These are phyloP conservation scores for Neckera pumila DNA, from an alignment of 225 moss, liverwort and hornwort species.

Conservation along the genomic window DNA sequence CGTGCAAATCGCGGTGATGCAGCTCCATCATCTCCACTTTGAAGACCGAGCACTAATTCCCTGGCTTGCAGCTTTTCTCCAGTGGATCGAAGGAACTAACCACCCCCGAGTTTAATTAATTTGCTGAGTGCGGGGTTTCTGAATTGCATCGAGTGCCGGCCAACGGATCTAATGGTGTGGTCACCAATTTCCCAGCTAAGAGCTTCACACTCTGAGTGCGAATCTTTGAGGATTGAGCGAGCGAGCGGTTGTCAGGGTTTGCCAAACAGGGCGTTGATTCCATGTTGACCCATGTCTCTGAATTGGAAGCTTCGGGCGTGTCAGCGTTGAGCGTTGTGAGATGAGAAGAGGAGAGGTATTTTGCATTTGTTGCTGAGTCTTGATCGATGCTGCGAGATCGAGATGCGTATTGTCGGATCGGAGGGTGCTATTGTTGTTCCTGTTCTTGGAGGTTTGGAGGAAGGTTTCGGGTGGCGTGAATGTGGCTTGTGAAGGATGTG, in stretches of 20 bases:
- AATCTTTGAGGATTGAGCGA: too few species aligned
- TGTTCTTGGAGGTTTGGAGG: background rate
- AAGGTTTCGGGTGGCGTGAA: background rate
- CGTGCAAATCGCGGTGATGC: background rate
- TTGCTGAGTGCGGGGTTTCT: background rate
- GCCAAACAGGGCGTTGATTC: background rate
- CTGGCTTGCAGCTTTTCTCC: background rate
- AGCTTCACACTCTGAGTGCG: background rate
- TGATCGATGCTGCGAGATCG: background rate
- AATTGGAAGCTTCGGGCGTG: background rate
- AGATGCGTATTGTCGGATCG: background rate
- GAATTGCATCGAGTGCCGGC: background rate
- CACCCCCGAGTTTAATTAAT: background rate
- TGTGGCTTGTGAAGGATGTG: background rate
- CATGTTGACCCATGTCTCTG: too few species aligned
- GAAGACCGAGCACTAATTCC: background rate
- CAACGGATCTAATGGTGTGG: background rate
- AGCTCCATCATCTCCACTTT: background rate
- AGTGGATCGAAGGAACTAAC: background rate
- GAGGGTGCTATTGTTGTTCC: background rate
- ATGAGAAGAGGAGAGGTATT: background rate
- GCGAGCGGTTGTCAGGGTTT: too few species aligned
- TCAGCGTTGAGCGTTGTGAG: background rate
- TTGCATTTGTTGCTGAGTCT: background rate
- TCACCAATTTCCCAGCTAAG: background rate